Evolutionary conservation across 768 basidiomycete species (phyloP).

Genomic region (Podaxis pistillaris): DNA sequence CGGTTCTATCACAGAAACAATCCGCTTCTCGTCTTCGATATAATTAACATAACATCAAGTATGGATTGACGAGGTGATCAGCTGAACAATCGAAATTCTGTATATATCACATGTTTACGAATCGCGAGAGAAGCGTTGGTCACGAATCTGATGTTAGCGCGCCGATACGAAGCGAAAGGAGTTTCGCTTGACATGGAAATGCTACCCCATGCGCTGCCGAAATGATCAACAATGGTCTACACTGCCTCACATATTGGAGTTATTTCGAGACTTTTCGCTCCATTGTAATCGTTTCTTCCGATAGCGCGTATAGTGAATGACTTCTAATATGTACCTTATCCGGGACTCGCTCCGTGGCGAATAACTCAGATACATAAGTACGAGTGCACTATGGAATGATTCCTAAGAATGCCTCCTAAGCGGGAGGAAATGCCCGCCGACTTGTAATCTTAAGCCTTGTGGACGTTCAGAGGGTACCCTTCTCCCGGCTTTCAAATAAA

Average conservation of each 20-base stretch:
- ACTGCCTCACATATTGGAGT: not conserved
- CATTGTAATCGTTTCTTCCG: not conserved
- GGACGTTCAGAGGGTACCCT: not conserved
- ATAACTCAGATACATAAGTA: not conserved
- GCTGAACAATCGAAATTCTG: not conserved
- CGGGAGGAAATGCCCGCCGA: not conserved
- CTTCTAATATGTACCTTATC: not conserved
- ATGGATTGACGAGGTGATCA: slow-evolving; percentile 3
- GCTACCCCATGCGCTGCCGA: not conserved
- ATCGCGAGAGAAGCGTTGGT: not conserved
- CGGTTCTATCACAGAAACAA: too few relatives aligned
- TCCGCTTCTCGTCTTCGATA: slow-evolving; percentile 1
- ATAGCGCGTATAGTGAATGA: not conserved
- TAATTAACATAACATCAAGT: not conserved
- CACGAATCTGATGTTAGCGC: not conserved
- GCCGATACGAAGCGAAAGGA: not conserved
- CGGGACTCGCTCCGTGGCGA: not conserved
- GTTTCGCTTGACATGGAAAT: not conserved
- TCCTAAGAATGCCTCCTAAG: not conserved
- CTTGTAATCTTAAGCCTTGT: not conserved
- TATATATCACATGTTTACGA: not conserved
- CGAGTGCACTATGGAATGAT: not conserved
- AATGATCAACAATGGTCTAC: not conserved
- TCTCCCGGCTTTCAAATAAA: not conserved
- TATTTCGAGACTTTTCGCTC: not conserved